Conservation (phyloP, 1,139 yeast genomes). For the Blastobotrys raffinosifermentans region DNA sequence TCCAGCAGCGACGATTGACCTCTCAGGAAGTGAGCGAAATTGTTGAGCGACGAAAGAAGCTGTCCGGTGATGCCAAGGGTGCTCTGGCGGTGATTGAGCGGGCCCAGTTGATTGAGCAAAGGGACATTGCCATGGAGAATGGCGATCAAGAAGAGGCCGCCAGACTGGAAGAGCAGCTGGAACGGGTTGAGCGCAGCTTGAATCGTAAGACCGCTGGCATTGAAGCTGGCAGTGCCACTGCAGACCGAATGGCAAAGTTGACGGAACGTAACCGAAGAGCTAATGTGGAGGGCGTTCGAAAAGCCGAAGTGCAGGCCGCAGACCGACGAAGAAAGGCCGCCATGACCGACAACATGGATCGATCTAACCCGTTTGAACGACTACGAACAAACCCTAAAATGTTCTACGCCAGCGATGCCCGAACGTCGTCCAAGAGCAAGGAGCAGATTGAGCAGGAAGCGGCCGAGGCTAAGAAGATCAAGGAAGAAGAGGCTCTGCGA, state of each 20-base stretch:
- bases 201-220: conserved; percentile 16
- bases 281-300: conserved; percentile 69
- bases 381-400: conserved; percentile 80
- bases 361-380: conserved; percentile 83
- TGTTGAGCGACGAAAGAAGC: conserved; percentile 64
- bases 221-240: conserved; percentile 7
- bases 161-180: conserved; percentile 49
- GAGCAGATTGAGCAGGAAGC: conserved; percentile 42
- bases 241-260: conserved; percentile 50
- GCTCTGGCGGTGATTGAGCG: conserved; percentile 77
- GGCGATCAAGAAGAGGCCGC: conserved; percentile 49
- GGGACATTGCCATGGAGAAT: conserved; percentile 69
- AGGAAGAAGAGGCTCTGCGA: conserved; percentile 15
- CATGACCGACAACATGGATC: conserved; percentile 38
- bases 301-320: conserved; percentile 65
- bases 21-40: conserved; percentile 74
- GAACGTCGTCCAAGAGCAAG: conserved; percentile 34
- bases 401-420: conserved; percentile 44
- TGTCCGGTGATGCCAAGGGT: conserved; percentile 51
- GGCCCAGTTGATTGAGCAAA: conserved; percentile 64
- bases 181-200: conserved; percentile 33
- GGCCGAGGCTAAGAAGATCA: conserved; percentile 24
- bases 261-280: conserved; percentile 78
- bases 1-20: conserved; percentile 62
- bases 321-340: conserved; percentile 50